These are phyloP conservation scores for Verticillium albo-atrum DNA, from an alignment of 2,329 filamentous ascomycete genomes.

Conservation along the genomic window DNA sequence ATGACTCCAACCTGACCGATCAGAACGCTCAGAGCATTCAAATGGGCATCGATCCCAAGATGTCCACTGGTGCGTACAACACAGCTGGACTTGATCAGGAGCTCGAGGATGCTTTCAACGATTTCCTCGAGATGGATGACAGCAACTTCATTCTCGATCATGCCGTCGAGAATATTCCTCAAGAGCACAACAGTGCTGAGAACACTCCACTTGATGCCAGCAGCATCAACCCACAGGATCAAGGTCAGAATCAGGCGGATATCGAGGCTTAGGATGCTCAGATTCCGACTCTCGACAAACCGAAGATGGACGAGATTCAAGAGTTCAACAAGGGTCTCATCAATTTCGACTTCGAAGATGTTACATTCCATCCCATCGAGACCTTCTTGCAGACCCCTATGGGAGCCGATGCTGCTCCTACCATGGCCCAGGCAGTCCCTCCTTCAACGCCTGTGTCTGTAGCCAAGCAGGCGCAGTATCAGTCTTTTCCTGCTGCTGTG, in stretches of 20 bases:
- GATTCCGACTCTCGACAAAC: neutral
- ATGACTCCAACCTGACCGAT: neutral
- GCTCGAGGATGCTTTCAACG: neutral
- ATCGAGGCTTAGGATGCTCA: neutral
- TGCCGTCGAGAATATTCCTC: neutral
- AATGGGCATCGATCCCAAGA: too few relatives aligned
- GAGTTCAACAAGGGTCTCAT: neutral
- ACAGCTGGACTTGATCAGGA: too few relatives aligned
- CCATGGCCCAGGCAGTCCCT: neutral
- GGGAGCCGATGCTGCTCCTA: neutral
- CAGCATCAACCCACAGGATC: neutral
- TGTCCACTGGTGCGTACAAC: too few relatives aligned
- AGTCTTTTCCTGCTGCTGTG: neutral
- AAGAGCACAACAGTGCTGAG: neutral
- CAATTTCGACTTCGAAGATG: neutral
- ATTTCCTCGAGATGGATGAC: neutral
- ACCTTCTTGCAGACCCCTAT: too few relatives aligned
- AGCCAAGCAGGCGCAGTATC: neutral
- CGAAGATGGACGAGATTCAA: neutral
- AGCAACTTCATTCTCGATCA: neutral
- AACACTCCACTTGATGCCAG: neutral
- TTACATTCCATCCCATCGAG: neutral
- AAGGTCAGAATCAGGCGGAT: neutral
- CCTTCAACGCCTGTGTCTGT: neutral
- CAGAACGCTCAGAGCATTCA: neutral